Percentiles rank a stretch among this genome's conserved stretches.
Conservation (phyloP, 2,329 filamentous ascomycete species). For the Dactylella cylindrospora region DNA sequence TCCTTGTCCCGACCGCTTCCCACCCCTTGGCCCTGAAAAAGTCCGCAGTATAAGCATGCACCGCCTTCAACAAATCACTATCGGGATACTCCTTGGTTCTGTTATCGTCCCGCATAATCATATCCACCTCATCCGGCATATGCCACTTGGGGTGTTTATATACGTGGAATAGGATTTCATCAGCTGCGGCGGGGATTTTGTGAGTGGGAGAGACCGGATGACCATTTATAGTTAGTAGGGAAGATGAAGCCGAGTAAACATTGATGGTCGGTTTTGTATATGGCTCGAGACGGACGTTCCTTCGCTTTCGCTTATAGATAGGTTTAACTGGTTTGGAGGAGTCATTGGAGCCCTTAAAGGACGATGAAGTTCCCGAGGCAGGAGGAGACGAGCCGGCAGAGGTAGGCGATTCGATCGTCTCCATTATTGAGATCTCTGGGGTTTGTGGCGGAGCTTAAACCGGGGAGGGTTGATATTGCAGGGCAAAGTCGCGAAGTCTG, state of each 20-base stretch:
- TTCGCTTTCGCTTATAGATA: too few species aligned
- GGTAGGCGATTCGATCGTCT: too few species aligned
- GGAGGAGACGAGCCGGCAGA: too few species aligned
- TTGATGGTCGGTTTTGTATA: slow-evolving; percentile 17
- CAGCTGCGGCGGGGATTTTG: slow-evolving; percentile 24
- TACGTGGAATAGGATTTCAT: slow-evolving; percentile 39
- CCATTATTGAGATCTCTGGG: too few species aligned
- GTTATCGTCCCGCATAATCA: slow-evolving; percentile 7
- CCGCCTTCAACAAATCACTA: slow-evolving; percentile 67
- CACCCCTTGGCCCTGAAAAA: slow-evolving; percentile 60
- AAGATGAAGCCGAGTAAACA: slow-evolving; percentile 34
- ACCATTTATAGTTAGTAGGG: slow-evolving; percentile 9
- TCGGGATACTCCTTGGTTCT: slow-evolving; percentile 60
- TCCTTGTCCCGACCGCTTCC: slow-evolving; percentile 55
- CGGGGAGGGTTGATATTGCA: too few species aligned
- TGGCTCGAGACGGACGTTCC: slow-evolving; percentile 6
- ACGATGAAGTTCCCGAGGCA: too few species aligned
- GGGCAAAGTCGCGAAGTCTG: too few species aligned
- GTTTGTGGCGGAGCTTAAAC: too few species aligned
- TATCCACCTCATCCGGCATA: slow-evolving; percentile 14
- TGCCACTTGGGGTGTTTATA: slow-evolving; percentile 9
- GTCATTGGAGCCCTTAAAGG: slow-evolving; percentile 6
- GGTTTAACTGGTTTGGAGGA: neutral
- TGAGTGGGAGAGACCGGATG: slow-evolving; percentile 12
- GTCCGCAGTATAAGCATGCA: slow-evolving; percentile 68